These are phyloP conservation scores for Lyophyllum atratum DNA, from an alignment of 768 basidiomycete genomes.

Conservation along the genomic window DNA sequence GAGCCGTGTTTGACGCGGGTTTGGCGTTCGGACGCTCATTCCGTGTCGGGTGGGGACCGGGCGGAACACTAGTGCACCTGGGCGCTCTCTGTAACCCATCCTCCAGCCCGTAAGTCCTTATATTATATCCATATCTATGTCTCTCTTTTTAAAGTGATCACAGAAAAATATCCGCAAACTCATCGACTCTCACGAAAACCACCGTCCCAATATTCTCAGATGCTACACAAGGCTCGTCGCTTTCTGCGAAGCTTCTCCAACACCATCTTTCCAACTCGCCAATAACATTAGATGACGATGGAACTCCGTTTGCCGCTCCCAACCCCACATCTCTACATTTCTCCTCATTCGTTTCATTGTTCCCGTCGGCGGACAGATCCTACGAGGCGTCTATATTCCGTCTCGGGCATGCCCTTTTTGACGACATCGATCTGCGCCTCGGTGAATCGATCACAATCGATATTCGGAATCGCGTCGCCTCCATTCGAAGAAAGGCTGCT, in stretches of 20 bases:
- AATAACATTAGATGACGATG: conserved; percentile 69
- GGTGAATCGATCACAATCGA: conserved; percentile 56
- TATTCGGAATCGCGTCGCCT: conserved; percentile 57
- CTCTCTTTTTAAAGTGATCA: conserved; percentile 4
- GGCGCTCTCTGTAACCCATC: conserved; percentile 71
- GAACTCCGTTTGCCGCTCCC: conserved; percentile 70
- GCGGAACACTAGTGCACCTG: conserved; percentile 72
- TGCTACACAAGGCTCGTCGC: conserved; percentile 33
- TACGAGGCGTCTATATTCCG: conserved; percentile 83
- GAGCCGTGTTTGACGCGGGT: conserved; percentile 75
- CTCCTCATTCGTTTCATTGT: conserved; percentile 71
- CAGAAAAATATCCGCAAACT: conserved; percentile 61
- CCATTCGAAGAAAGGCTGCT: conserved; percentile 74
- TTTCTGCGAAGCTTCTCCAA: conserved; percentile 66
- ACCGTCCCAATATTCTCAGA: conserved; percentile 41
- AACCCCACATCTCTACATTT: conserved; percentile 65
- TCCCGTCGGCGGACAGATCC: conserved; percentile 68
- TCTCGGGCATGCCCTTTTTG: conserved; percentile 89
- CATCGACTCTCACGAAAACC: conserved; percentile 58
- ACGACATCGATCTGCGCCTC: conserved; percentile 71
- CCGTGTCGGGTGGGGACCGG: conserved; percentile 88
- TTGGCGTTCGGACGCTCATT: conserved; percentile 86
- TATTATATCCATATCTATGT: background rate
- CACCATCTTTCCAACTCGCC: conserved; percentile 77
- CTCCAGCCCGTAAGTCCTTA: conserved; percentile 48